These are phyloP conservation scores for Globisporangium spinosum DNA, from an alignment of 352 stramenopile species.

Conservation along the genomic window DNA sequence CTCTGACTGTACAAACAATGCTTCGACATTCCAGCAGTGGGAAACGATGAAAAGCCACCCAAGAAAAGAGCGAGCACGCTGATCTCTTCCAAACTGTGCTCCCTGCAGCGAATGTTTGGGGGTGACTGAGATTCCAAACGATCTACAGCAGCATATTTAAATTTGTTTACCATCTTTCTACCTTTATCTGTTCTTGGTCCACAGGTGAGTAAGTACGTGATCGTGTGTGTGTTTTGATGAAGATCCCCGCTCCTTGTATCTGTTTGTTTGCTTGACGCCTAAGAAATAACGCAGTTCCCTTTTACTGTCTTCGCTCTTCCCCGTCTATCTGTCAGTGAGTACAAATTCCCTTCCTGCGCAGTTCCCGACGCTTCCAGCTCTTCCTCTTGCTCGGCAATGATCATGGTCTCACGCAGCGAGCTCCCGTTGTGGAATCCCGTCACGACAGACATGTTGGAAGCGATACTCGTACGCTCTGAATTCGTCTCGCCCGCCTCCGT, in stretches of 20 bases:
- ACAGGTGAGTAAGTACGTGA: neutral
- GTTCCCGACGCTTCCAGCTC: constrained; percentile 19
- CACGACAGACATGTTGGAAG: constrained; percentile 57
- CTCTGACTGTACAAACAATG: neutral
- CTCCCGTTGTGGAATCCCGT: constrained; percentile 45
- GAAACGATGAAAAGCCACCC: neutral
- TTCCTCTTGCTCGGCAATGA: constrained; percentile 66
- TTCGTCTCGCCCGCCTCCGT: constrained; percentile 39
- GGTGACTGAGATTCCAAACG: neutral
- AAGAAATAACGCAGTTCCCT: constrained; percentile 25
- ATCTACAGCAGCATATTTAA: neutral
- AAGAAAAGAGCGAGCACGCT: neutral
- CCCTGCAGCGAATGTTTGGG: constrained; percentile 53
- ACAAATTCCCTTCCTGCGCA: constrained; percentile 1
- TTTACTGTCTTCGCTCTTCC: constrained; percentile 13
- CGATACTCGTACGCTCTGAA: constrained; percentile 51
- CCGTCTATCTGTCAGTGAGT: constrained; percentile 16
- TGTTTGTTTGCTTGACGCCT: neutral
- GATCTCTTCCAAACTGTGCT: constrained; percentile 22
- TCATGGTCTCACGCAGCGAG: constrained; percentile 60
- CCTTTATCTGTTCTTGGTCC: neutral
- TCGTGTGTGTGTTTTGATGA: neutral
- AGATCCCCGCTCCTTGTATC: neutral
- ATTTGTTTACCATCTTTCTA: neutral
- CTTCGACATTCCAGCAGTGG: neutral